phyloP scores from a whole-genome alignment of 2,329 filamentous ascomycete species.

The Amylocarpus encephaloides region DNA sequence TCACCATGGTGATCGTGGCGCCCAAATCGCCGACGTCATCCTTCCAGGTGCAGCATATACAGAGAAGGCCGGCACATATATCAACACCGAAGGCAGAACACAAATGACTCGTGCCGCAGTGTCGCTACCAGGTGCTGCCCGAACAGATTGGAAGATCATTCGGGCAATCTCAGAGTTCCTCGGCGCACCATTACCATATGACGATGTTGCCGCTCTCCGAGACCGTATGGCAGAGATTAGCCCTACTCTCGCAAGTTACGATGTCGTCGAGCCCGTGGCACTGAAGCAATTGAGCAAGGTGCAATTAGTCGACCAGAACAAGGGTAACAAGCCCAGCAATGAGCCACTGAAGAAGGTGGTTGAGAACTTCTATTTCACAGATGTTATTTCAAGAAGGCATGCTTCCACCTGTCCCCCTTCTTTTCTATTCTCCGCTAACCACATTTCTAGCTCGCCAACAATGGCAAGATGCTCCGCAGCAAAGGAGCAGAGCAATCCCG shows the following conservation, averaged over 20 bases:
- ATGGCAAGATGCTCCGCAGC: constrained; percentile 97
- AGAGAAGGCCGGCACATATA: constrained; percentile 90
- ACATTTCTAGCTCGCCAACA: constrained; percentile 69
- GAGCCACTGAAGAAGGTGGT: constrained; percentile 76
- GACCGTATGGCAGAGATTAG: constrained; percentile 95
- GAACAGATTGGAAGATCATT: constrained; percentile 99
- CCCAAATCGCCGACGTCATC: constrained; percentile 86
- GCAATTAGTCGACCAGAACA: constrained; percentile 94
- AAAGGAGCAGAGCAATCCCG: constrained; percentile 73
- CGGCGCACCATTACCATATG: constrained; percentile 79
- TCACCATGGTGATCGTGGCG: constrained; percentile 91
- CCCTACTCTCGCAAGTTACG: constrained; percentile 82
- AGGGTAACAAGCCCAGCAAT: constrained; percentile 69
- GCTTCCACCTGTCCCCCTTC: constrained; percentile 28
- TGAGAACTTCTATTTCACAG: constrained; percentile 97
- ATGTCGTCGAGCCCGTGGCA: constrained; percentile 78
- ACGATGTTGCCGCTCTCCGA: constrained; percentile 81
- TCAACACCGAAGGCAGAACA: constrained; percentile 96
- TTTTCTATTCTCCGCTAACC: neutral
- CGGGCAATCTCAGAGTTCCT: constrained; percentile 90
- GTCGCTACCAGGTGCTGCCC: constrained; percentile 77
- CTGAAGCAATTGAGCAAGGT: constrained; percentile 77
- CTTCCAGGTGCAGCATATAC: constrained; percentile 94
- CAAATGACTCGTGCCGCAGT: constrained; percentile 91
- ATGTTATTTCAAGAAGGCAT: constrained; percentile 91